Base-by-base conservation (phyloP, 345 rosid genomes). In the Angophora floribunda region DNA sequence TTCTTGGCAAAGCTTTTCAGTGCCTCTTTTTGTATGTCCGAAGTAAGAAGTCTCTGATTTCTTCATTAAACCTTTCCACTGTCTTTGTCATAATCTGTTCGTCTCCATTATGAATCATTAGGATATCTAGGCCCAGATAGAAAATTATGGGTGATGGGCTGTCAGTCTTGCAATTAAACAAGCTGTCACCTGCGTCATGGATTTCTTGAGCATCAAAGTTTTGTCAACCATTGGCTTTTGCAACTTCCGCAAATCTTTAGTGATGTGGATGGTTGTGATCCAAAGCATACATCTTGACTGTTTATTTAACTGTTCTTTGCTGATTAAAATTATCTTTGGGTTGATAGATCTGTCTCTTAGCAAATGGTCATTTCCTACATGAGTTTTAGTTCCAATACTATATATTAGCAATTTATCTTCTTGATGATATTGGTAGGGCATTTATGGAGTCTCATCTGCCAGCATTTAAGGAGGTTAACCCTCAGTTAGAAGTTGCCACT, bases 401-500 rank as follows among this genome's bases (percentile, higher is more conserved):
- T 63, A 47, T 49, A 16, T n/a, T 0, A 49, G 63, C 44, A 51
- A 22, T 63, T 87, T 24, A 36, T 63, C 52, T 57, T 44, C 36
- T 87, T 51, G 86, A 57, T 4, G 78, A 26, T 88, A 51, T 51
- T 87, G 70, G 45, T 92, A 95, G 98, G 94, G 98, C 95, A 75
- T 98, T 97, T 91, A 95, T 98, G 94, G 99, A 96, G 88, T 91
- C 97, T 6, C 93, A 95, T 36, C 93, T 98, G 88, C 95, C 96
- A 47, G 88, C 91, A 59, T 92, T 96, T 32, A 94, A 93, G 85
- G 97, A 92, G 92, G 91, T 88, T 85, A 97, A 96, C 89, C 97
- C 99, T 86, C 98, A 97, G 88, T 92, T 96, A 22, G 96, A 96
- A 79, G 95, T 97, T 88, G 91, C 95, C 11, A 91, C 95, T 4